Evolutionary conservation across 805 yeast genomes (phyloP), one percentile per base, ranked within the genome.

Genomic region (Grigorovia jiainica): DNA sequence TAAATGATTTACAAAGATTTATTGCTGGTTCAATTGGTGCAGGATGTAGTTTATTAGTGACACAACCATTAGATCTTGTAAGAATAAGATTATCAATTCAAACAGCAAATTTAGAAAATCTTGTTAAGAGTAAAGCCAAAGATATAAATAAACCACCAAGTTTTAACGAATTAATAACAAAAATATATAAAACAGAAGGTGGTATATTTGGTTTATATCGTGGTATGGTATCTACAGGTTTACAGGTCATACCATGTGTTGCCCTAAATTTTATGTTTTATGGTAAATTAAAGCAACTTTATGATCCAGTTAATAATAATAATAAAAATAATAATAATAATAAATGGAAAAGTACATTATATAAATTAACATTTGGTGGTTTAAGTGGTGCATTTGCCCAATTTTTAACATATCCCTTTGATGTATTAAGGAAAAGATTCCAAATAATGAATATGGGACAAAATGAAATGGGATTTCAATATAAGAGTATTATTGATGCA

Each of bases 171-270:
- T 72, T 87, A 2, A 57, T 84, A 43, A 52, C 47, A 29, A 64
- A 69, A 15, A 86, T 87, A 17, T 85, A 83, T 61, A 53, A 51
- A 13, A 72, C 70, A 13, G 98, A 90, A 63, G 97, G 97, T 30
- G 95, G 96, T 0, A 19, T 86, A 7, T 46, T 57, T 2, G 95
- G 87, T 0, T 66, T 90, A 13, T 90, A 85, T 58, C 70, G 89
- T 40, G 98, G 98, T 3, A 68, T 89, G 10, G 67, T 80, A 47
- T 95, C 97, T n/a, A 90, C 97, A 0, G 77, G 89, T 1, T 64
- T 85, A 43, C 97, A 97, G 1, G 96, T 92, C 17, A 97, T 95
- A 1, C 97, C 97, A 1, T 92, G 89, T 56, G 96, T 87, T 25
- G 95, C 95, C 4, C 73, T 90, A 40, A 90, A 89, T 63, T 90